Evolutionary conservation across 2,329 filamentous ascomycete species (phyloP).

Genomic region (Ophiostoma novo-ulmi): DNA sequence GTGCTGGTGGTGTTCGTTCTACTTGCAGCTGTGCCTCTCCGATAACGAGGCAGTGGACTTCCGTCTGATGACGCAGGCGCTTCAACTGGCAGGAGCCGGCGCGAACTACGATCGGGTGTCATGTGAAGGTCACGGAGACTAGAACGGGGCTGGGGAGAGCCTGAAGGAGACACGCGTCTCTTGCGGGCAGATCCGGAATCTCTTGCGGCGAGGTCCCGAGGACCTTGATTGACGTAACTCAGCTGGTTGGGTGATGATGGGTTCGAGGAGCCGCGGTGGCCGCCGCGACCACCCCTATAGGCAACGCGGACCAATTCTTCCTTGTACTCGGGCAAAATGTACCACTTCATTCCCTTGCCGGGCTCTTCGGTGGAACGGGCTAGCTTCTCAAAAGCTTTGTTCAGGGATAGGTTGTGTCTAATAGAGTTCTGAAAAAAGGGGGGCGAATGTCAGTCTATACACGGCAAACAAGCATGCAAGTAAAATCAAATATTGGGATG

Average conservation of each 20-base stretch:
- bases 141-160: conserved; percentile 52
- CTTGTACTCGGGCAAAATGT: conserved; percentile 75
- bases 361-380: conserved; percentile 89
- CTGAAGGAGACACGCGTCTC: conserved; percentile 50
- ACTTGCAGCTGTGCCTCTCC: conserved; percentile 38
- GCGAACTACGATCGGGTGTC: conserved; percentile 52
- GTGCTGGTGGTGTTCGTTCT: conserved; percentile 19
- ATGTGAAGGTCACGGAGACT: conserved; percentile 49
- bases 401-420: conserved; percentile 89
- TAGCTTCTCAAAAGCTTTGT: conserved; percentile 91
- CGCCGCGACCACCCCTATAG: conserved; percentile 56
- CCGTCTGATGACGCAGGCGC: conserved; percentile 44
- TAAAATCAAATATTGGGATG: background rate
- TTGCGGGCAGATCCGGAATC: conserved; percentile 52
- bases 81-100: conserved; percentile 39
- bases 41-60: conserved; percentile 56
- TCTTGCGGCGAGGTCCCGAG: conserved; percentile 49
- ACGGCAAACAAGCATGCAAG: conserved; percentile 35
- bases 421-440: conserved; percentile 68
- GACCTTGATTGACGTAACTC: conserved; percentile 56
- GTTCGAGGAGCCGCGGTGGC: conserved; percentile 62
- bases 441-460: background rate
- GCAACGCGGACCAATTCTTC: conserved; percentile 82
- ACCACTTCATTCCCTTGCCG: conserved; percentile 99
- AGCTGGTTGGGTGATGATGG: conserved; percentile 63